Base-by-base conservation (phyloP, 2,329 filamentous ascomycete species). In the Ascochyta pisi region DNA sequence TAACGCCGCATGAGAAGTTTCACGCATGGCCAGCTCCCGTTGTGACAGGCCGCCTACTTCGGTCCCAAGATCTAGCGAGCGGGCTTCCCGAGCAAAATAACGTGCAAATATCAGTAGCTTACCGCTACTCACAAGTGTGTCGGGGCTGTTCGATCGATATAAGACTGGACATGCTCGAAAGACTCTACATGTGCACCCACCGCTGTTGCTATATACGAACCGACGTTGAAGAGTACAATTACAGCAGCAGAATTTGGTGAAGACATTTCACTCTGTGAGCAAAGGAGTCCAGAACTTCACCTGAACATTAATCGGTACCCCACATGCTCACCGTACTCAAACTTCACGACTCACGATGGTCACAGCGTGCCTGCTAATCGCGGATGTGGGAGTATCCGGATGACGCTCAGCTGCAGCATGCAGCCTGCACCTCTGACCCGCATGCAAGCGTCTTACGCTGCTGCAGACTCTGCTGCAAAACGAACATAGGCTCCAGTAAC, bases 41-140 rank as follows among this genome's bases (percentile, higher is more conserved):
- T 7, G 9, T 51, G 42, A 56, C 47, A 56, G 47, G 42, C 50
- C 48, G 53, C 38, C 43, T 43, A 33, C n/a, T 51, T 48, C 33
- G 38, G 41, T 42, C 42, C 47, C 43, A 43, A 37, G 24, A 39
- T 48, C 33, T 47, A 12, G n/a, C 19, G 38, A 48, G 39, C 33
- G 19, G 19, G 2, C 26, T 29, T 39, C 26, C 42, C 37, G 24
- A 26, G 44, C 42, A 27, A 43, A 33, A 56, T 37, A 34, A 33
- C 12, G 6, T 19, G 31, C 38, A 9, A 23, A 39, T 22, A 15
- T 9, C 37, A 24, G 37, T 22, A 13, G 22, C 6, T 13, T 9
- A 22, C 8, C 22, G 22, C 37, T 23, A 23, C 19, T 19, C 4
- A 10, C 19, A 12, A 37, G 2, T 13, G 12, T 13, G 4, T 4